phyloP scores from a whole-genome alignment of 768 basidiomycete genomes.

The Boletus patriciae region DNA sequence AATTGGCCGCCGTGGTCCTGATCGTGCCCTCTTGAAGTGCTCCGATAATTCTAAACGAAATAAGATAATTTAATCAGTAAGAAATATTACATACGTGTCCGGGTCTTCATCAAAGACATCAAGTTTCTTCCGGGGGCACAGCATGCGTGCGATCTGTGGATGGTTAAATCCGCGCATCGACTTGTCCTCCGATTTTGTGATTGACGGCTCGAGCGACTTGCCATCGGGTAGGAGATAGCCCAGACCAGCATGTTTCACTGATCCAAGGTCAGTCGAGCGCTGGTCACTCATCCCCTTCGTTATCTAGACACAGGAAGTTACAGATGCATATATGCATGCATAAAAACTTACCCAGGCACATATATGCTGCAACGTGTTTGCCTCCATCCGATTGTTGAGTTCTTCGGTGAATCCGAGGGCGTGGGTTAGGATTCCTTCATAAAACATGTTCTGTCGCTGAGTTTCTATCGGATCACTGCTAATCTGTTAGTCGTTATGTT shows the following conservation, averaged over 20 bases:
- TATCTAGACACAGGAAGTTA: neutral
- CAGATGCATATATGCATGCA: neutral
- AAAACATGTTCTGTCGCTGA: neutral
- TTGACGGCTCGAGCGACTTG: too few relatives aligned
- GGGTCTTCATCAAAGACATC: neutral
- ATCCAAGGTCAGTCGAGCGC: neutral
- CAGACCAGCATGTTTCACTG: neutral
- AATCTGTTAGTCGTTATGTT: too few relatives aligned
- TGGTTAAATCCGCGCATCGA: neutral
- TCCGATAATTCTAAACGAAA: neutral
- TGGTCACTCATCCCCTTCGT: neutral
- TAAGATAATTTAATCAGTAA: neutral
- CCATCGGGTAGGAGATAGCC: too few relatives aligned
- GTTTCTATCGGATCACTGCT: too few relatives aligned
- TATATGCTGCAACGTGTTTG: neutral
- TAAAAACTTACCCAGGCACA: neutral
- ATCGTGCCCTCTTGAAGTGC: neutral
- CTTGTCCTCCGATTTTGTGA: neutral
- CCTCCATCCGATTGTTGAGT: neutral
- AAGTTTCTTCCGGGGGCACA: neutral
- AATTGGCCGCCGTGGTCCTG: neutral
- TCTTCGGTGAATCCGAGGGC: neutral
- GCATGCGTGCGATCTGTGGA: neutral
- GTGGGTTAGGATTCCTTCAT: neutral
- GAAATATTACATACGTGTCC: neutral